phyloP scores from a whole-genome alignment of 257 asterid species.

The Linderniella brevidens region DNA sequence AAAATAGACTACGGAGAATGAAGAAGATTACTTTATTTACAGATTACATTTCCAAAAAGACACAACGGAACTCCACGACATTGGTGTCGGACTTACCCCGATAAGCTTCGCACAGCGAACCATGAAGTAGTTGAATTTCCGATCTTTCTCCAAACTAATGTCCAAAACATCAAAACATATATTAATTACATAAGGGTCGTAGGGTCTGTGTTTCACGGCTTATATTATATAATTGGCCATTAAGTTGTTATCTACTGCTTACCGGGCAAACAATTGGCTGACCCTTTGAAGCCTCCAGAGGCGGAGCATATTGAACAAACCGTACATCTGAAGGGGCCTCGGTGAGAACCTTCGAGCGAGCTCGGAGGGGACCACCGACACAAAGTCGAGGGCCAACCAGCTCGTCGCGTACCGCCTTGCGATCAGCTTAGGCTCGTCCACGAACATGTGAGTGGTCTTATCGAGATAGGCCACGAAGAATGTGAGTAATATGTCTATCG shows the following conservation, averaged over 20 bases:
- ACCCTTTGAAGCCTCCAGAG: conserved; percentile 51
- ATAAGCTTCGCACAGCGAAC: conserved; percentile 75
- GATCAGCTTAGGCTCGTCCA: conserved; percentile 27
- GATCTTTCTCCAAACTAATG: conserved; percentile 81
- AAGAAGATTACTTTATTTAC: too few relatives aligned
- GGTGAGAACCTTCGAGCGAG: conserved; percentile 25
- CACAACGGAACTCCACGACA: too few relatives aligned
- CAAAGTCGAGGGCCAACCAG: conserved; percentile 36
- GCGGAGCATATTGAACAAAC: conserved; percentile 43
- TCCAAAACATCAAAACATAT: neutral
- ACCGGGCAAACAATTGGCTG: conserved; percentile 31
- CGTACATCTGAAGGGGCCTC: conserved; percentile 18
- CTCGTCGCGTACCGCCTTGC: conserved; percentile 28
- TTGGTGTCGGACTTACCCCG: conserved; percentile 78
- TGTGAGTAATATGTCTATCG: conserved; percentile 49
- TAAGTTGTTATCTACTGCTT: neutral
- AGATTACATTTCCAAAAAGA: too few relatives aligned
- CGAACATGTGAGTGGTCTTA: conserved; percentile 20
- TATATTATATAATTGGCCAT: neutral
- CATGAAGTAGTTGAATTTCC: conserved; percentile 78
- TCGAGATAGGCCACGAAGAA: conserved; percentile 59
- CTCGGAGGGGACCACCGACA: conserved; percentile 46
- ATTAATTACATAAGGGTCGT: neutral
- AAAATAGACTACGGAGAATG: too few relatives aligned
- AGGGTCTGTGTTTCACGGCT: neutral